A percentile compares a stretch with the other conserved stretches of the same genome.
phyloP scores from a whole-genome alignment of 108 stramenopile species.

The Nitzschia inconspicua region DNA sequence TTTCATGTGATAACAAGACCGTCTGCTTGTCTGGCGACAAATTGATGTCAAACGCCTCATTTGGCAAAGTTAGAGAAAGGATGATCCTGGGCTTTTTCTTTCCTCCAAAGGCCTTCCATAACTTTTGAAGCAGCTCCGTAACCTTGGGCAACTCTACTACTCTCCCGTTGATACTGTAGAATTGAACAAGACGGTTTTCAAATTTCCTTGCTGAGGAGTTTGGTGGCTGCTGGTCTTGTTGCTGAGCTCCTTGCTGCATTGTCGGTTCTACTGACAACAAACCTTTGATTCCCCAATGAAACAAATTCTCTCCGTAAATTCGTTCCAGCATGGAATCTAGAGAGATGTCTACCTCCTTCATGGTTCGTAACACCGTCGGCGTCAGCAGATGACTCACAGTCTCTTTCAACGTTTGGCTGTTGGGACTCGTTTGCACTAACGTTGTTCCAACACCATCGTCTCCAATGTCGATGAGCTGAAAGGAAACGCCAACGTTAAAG shows the following conservation, averaged over 20 bases:
- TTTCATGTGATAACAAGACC: slow-evolving; percentile 82
- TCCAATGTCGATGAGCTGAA: slow-evolving; percentile 66
- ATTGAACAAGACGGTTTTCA: slow-evolving; percentile 50
- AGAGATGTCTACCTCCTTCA: slow-evolving; percentile 21
- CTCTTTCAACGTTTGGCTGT: slow-evolving; percentile 44
- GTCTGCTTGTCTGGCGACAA: slow-evolving; percentile 95
- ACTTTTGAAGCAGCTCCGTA: slow-evolving; percentile 51
- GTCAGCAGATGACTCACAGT: slow-evolving; percentile 64
- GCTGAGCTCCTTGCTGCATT: too few species aligned
- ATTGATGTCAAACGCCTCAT: slow-evolving; percentile 90
- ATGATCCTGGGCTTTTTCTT: slow-evolving; percentile 89
- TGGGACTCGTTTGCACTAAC: slow-evolving; percentile 49
- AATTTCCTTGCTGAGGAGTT: slow-evolving; percentile 4
- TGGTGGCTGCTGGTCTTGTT: slow-evolving; percentile 17
- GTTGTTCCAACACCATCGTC: slow-evolving; percentile 32
- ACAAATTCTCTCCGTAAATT: slow-evolving; percentile 3
- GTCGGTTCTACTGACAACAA: slow-evolving; percentile 78
- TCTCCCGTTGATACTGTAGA: slow-evolving; percentile 92
- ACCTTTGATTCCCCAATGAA: slow-evolving; percentile 60
- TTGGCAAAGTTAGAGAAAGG: slow-evolving; percentile 74
- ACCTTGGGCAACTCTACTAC: slow-evolving; percentile 93
- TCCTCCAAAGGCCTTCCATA: slow-evolving; percentile 82
- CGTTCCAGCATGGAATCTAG: slow-evolving; percentile 9
- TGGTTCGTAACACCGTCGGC: slow-evolving; percentile 48
- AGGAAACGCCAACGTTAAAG: slow-evolving; percentile 58